Percentiles rank a stretch among this genome's conserved stretches.
phyloP scores from a whole-genome alignment of 352 stramenopile species.

The Phytophthora agathidicida region DNA sequence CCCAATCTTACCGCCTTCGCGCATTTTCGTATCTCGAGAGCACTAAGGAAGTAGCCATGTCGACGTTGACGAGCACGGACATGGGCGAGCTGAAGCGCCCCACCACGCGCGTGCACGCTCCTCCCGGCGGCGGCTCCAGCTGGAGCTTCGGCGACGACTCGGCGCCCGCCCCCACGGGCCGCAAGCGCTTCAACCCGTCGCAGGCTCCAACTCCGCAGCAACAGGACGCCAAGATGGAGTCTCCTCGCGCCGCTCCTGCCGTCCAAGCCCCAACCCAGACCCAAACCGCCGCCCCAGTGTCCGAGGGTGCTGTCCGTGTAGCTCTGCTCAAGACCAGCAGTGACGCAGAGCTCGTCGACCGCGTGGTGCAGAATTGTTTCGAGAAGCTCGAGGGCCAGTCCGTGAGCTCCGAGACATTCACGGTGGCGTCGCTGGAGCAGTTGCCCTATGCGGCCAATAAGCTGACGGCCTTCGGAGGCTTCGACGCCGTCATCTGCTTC shows the following conservation, averaged over 20 bases:
- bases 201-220: conserved; percentile 23
- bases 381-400: conserved; percentile 38
- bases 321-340: conserved; percentile 80
- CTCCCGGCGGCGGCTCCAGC: conserved; percentile 78
- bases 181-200: conserved; percentile 34
- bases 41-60: conserved; percentile 53
- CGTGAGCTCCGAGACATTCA: conserved; percentile 68
- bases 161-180: conserved; percentile 18
- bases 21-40: too few relatives aligned
- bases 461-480: conserved; percentile 69
- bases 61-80: conserved; percentile 83
- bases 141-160: conserved; percentile 72
- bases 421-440: conserved; percentile 78
- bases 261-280: conserved; percentile 19
- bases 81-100: conserved; percentile 86
- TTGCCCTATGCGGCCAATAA: conserved; percentile 88
- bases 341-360: conserved; percentile 75
- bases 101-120: conserved; percentile 82
- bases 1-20: too few relatives aligned
- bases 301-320: conserved; percentile 43
- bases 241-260: conserved; percentile 33
- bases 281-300: conserved; percentile 4
- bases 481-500: conserved; percentile 81
- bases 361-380: conserved; percentile 72
- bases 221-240: conserved; percentile 49